These are phyloP conservation scores for Glomus cerebriforme DNA, from an alignment of 192 early-diverging fungal species.

Conservation along the genomic window DNA sequence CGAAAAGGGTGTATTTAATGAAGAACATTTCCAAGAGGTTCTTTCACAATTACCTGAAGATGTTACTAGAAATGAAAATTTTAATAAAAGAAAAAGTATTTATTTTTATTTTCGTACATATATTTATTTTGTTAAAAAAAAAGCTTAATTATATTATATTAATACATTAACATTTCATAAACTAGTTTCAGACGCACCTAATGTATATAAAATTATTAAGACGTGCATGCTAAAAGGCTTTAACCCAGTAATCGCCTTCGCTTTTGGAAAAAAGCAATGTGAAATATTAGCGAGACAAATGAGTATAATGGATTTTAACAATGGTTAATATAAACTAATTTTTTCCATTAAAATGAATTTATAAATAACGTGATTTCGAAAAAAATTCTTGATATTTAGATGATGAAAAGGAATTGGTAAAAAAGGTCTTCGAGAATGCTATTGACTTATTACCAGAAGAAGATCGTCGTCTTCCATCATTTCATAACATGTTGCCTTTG, in stretches of 20 bases:
- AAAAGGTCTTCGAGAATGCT: conserved; percentile 83
- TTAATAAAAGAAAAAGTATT: conserved; percentile 58
- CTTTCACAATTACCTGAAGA: conserved; percentile 56
- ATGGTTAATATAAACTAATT: conserved; percentile 35
- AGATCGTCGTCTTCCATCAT: conserved; percentile 88
- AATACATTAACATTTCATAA: too few relatives aligned
- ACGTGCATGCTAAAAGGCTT: conserved; percentile 95
- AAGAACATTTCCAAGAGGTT: conserved; percentile 95
- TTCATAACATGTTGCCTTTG: conserved; percentile 89
- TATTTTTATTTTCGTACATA: conserved; percentile 33
- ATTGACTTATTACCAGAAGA: conserved; percentile 84
- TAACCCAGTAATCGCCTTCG: conserved; percentile 98
- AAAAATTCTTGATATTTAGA: conserved; percentile 20
- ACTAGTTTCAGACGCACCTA: conserved; percentile 59
- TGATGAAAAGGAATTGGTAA: conserved; percentile 78
- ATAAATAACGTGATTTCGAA: too few relatives aligned
- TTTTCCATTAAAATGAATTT: neutral
- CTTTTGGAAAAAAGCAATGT: conserved; percentile 93
- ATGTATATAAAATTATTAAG: conserved; percentile 93
- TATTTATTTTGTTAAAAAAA: neutral
- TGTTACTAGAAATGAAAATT: conserved; percentile 53
- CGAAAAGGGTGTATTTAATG: conserved; percentile 91
- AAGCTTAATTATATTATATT: too few relatives aligned
- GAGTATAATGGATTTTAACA: conserved; percentile 92
- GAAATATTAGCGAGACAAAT: conserved; percentile 89